Base-by-base conservation (phyloP, 1,284 basidiomycete species). In the Austroboletus niveus region DNA sequence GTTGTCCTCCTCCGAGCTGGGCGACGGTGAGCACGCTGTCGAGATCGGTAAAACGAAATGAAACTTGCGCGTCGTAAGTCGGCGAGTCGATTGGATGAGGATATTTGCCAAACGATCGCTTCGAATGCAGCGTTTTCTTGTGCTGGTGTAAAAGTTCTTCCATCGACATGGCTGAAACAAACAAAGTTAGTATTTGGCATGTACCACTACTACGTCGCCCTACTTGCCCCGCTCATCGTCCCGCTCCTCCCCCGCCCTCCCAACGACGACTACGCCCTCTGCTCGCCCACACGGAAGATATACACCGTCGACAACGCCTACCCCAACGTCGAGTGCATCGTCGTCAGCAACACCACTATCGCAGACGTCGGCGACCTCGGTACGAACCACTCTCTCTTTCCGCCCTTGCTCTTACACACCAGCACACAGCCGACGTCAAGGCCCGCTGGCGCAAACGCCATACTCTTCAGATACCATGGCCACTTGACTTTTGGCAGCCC, bases 1-100 rank as follows among this genome's bases (percentile, higher is more conserved):
- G 66, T 90, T 90, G 76, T 90, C 87, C 70, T 90, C 87, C 62
- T 89, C 87, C 7, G 86, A 89, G 61, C 81, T 82, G 40, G 4
- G 22, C 10, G 12, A 24, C 10, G n/a, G 35, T 36, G 22, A 24
- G 22, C 22, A 24, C 22, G 22, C 22, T 24, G 22, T 24, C 22
- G 22, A 24, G 36, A 17, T 15, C 15, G n/a, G 39, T 22, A 41
- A 24, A 10, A 41, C 14, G 34, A 4, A 7, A n/a, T 2, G 34
- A 24, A 45, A 67, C 79, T 62, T 61, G 78, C 73, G 87, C 86
- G 69, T 89, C 87, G 72, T 89, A 89, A 8, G 86, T 85, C 22
- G 87, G 87, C 0, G 87, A 88, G 55, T 88, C 84, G 30, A 81
- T 66, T 32, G 69, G 70, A 57, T 75, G 64, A 0, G 62, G 78